Evolutionary conservation across 345 rosid species (phyloP).

Genomic region (Gossypium turneri): DNA sequence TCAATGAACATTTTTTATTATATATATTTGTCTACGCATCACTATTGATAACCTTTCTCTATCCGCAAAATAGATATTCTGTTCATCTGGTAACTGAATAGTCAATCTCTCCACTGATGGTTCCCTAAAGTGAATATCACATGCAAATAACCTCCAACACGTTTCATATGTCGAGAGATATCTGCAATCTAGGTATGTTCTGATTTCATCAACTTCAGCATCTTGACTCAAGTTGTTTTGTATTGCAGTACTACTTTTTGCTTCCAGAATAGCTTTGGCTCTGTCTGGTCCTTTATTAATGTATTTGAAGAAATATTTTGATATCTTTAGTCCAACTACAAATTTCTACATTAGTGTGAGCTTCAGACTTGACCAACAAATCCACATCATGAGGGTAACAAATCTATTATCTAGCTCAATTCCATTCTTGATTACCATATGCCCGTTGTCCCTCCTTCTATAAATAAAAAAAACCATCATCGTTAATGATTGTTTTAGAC

Average conservation of each 20-base stretch:
- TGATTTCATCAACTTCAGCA: no score
- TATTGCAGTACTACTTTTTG: accelerated
- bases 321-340: not conserved
- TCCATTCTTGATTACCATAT: not conserved
- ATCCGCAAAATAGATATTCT: not conserved
- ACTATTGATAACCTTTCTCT: accelerated
- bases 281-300: not conserved
- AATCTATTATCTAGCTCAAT: not conserved
- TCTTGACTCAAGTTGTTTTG: not conserved
- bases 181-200: not conserved
- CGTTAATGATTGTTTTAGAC: no score
- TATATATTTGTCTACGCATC: not conserved
- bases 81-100: not conserved
- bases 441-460: not conserved
- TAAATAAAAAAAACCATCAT: not conserved
- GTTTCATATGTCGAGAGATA: not conserved
- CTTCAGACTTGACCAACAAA: not conserved
- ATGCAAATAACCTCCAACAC: not conserved
- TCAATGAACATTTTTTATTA: not conserved
- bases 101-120: not conserved
- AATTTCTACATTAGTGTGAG: not conserved
- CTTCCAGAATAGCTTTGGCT: not conserved
- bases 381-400: not conserved
- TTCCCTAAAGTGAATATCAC: not conserved
- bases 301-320: not conserved